A percentile compares a stretch with the other conserved stretches of the same genome.
Evolutionary conservation across 2,329 filamentous ascomycete species (phyloP).

Genomic region (Penicillium crustosum): DNA sequence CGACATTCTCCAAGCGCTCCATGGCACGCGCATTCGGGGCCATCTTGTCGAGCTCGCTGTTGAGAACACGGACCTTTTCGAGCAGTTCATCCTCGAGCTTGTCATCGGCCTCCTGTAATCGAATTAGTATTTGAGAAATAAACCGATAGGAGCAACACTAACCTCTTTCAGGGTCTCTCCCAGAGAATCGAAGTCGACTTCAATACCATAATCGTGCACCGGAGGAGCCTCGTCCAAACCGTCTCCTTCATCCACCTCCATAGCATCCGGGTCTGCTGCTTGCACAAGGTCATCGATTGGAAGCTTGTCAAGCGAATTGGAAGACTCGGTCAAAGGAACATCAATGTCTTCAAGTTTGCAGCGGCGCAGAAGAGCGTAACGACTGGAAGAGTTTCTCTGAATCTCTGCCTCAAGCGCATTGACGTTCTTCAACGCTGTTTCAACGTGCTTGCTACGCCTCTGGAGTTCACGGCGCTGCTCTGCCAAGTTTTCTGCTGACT

Average conservation of each 20-base stretch:
- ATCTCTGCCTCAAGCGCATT: constrained; percentile 78
- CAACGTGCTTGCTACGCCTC: constrained; percentile 80
- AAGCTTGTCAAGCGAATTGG: constrained; percentile 70
- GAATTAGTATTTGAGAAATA: constrained; percentile 8
- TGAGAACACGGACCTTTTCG: constrained; percentile 73
- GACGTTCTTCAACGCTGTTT: constrained; percentile 71
- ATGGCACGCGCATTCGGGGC: constrained; percentile 96
- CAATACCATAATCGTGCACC: constrained; percentile 87
- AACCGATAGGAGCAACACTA: constrained; percentile 39
- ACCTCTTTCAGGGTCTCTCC: constrained; percentile 80
- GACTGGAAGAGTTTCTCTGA: constrained; percentile 78
- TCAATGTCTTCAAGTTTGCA: constrained; percentile 94
- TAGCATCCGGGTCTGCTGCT: constrained; percentile 73
- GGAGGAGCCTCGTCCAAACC: constrained; percentile 57
- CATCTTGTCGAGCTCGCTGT: constrained; percentile 83
- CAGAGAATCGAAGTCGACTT: constrained; percentile 78
- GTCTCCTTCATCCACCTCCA: constrained; percentile 79
- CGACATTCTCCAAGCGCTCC: constrained; percentile 83
- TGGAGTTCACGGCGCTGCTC: constrained; percentile 77
- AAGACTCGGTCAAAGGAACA: constrained; percentile 73
- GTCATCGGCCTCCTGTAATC: constrained; percentile 62
- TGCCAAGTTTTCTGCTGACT: constrained; percentile 73
- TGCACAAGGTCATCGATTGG: constrained; percentile 83
- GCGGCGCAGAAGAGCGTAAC: constrained; percentile 79
- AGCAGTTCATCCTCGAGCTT: constrained; percentile 72